Evolutionary conservation across 164 flowering plant genomes (phyloP).

Genomic region (Umbilicus rupestris): DNA sequence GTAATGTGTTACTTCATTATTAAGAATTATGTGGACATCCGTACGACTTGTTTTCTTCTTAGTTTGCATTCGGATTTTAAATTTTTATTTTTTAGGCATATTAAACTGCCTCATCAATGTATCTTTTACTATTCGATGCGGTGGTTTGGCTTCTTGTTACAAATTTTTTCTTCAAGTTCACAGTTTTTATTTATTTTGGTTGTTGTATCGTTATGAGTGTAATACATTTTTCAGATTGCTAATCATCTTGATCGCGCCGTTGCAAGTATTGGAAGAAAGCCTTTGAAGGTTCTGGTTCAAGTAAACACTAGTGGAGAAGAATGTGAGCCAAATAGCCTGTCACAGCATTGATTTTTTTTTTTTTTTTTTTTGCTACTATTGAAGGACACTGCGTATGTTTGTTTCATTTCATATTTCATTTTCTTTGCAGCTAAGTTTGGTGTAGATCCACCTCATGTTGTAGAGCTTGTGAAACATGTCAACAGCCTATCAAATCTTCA

Average conservation of each 20-base stretch:
- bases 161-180: background rate
- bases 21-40: background rate
- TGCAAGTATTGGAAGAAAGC: constrained; percentile 61
- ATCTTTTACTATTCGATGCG: background rate
- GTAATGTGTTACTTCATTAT: constrained; percentile 23
- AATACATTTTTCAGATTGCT: constrained; percentile 48
- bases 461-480: constrained; percentile 73
- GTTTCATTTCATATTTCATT: background rate
- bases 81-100: background rate
- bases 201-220: background rate
- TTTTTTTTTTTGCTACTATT: background rate
- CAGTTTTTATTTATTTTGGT: background rate
- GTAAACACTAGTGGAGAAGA: constrained; percentile 95
- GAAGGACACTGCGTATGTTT: background rate
- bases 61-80: background rate
- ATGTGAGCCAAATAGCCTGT: constrained; percentile 40
- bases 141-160: background rate
- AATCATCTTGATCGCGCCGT: constrained; percentile 66
- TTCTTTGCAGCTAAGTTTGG: constrained; percentile 74
- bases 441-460: constrained; percentile 71
- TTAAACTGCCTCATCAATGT: background rate
- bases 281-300: constrained; percentile 80
- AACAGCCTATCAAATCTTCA: constrained; percentile 69
- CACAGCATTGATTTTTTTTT: background rate
- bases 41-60: background rate